A percentile compares a stretch with the other conserved stretches of the same genome.
phyloP scores from a whole-genome alignment of 371 early-diverging fungal species.

The Dinochytrium kinnereticum region DNA sequence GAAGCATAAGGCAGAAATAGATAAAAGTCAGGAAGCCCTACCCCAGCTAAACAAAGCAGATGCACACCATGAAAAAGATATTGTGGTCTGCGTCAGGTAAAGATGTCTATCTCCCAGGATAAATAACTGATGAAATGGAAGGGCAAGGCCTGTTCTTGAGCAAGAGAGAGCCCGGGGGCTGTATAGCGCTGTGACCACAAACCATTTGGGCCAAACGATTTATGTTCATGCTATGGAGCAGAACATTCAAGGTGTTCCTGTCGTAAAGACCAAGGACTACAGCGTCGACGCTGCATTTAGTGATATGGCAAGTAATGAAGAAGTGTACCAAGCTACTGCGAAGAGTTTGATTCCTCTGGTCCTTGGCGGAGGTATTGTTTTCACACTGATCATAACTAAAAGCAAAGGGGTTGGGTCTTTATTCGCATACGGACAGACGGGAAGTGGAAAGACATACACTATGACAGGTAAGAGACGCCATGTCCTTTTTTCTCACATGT shows the following conservation, averaged over 20 bases:
- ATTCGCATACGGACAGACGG: conserved; percentile 68
- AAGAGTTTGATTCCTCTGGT: conserved; percentile 36
- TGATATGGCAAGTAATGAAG: conserved; percentile 38
- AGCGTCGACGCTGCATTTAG: conserved; percentile 49
- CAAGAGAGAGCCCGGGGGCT: neutral
- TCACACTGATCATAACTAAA: neutral
- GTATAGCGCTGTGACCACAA: neutral
- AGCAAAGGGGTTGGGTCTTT: conserved; percentile 52
- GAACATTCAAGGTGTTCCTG: conserved; percentile 5
- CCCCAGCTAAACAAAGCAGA: neutral
- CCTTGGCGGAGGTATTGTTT: conserved; percentile 21
- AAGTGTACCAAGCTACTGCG: conserved; percentile 49
- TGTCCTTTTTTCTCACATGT: conserved; percentile 7
- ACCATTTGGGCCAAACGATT: neutral
- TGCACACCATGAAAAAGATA: neutral
- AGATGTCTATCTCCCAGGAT: too few relatives aligned
- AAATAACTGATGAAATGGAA: too few relatives aligned
- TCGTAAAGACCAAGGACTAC: conserved; percentile 34
- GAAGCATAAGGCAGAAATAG: neutral
- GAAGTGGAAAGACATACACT: conserved; percentile 67
- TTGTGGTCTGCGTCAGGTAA: conserved; percentile 11
- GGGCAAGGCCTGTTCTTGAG: conserved; percentile 3
- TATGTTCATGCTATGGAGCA: conserved; percentile 24
- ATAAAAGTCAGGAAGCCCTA: neutral
- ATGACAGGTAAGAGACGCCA: conserved; percentile 50